phyloP scores from a whole-genome alignment of 306 rosid species.

The Medicago lupulina region DNA sequence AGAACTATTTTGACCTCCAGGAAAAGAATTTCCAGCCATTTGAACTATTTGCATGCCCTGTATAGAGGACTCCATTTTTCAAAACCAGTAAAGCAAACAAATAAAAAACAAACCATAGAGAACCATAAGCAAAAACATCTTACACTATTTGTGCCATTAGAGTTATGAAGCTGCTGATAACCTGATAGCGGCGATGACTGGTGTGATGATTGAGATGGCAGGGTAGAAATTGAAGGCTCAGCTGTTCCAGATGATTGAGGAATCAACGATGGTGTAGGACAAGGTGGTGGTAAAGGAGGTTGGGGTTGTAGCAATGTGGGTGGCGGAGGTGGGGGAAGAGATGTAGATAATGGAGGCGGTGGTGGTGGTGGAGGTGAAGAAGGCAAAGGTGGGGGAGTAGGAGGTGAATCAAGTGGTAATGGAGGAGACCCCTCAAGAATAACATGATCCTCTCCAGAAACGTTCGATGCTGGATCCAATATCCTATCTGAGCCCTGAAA shows the following conservation, averaged over 20 bases:
- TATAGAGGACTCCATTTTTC: conserved; percentile 31
- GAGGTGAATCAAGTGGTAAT: conserved; percentile 92
- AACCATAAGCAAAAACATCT: conserved; percentile 39
- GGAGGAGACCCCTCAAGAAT: conserved; percentile 89
- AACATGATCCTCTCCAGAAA: conserved; percentile 55
- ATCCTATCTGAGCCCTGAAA: conserved; percentile 51
- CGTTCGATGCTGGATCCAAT: conserved; percentile 52
- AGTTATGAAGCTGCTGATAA: conserved; percentile 75
- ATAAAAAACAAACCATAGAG: conserved; percentile 16
- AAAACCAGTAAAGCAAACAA: conserved; percentile 21
- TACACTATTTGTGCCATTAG: conserved; percentile 65
- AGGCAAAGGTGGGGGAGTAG: conserved; percentile 91
- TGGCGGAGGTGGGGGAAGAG: conserved; percentile 58
- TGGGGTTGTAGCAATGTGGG: conserved; percentile 61
- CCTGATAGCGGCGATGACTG: conserved; percentile 75
- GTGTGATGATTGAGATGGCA: conserved; percentile 62
- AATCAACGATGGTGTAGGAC: conserved; percentile 56
- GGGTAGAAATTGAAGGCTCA: conserved; percentile 60
- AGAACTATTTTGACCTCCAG: conserved; percentile 62
- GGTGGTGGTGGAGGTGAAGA: conserved; percentile 93
- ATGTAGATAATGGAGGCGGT: conserved; percentile 62
- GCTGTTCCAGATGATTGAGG: conserved; percentile 67
- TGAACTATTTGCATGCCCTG: conserved; percentile 87
- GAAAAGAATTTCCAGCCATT: conserved; percentile 71
- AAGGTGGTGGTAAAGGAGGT: conserved; percentile 62